Evolutionary conservation across 2,329 filamentous ascomycete species (phyloP).

Genomic region (Colletotrichum cordylinicola): DNA sequence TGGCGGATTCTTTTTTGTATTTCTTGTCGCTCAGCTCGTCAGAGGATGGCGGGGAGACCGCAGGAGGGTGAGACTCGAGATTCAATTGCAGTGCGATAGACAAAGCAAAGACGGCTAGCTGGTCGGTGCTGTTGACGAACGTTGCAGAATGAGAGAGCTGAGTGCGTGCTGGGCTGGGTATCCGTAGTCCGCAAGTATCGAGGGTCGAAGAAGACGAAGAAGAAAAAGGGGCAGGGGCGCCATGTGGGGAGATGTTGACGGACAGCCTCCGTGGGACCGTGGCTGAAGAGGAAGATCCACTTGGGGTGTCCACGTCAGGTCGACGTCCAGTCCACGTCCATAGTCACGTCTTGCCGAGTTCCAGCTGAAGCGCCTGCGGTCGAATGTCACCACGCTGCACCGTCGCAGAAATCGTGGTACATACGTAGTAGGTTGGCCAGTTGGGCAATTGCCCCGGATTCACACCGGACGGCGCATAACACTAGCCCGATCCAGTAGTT

Average conservation of each 20-base stretch:
- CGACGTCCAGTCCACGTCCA: background rate
- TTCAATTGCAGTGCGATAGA: background rate
- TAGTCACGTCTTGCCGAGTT: background rate
- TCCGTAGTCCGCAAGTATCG: background rate
- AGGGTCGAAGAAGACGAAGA: background rate
- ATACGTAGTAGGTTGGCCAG: background rate
- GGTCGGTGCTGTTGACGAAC: slow-evolving; percentile 11
- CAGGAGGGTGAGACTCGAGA: background rate
- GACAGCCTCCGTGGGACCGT: background rate
- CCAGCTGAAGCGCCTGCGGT: background rate
- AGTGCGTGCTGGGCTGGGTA: background rate
- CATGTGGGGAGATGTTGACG: slow-evolving; percentile 10
- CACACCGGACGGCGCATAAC: background rate
- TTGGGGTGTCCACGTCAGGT: background rate
- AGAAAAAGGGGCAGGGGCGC: background rate
- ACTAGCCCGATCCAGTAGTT: background rate
- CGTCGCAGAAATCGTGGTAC: background rate
- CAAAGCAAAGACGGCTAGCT: background rate
- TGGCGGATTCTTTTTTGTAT: background rate
- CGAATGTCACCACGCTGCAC: background rate
- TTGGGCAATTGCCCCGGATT: background rate
- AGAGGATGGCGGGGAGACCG: slow-evolving; percentile 1
- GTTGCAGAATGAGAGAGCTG: slow-evolving; percentile 10
- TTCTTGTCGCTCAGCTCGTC: background rate
- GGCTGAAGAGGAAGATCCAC: background rate